Base-by-base conservation (phyloP, 2,329 filamentous ascomycete species). In the Calonectria crousiana region DNA sequence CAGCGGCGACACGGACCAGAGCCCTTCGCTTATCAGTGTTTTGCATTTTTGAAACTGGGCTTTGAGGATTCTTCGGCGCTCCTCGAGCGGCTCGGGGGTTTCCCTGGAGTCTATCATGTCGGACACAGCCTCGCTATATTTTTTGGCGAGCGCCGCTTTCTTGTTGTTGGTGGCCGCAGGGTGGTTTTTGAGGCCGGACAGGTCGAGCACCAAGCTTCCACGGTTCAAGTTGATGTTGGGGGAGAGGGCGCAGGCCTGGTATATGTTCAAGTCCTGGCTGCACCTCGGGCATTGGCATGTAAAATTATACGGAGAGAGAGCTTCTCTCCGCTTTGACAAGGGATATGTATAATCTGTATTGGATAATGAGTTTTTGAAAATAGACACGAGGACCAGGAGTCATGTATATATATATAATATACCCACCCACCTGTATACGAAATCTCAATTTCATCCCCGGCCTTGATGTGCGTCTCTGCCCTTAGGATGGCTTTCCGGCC, bases 391-490 rank as follows among this genome's bases (percentile, higher is more conserved):
- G 16, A 52, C n/a, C n/a, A 23, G 8, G n/a, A 32, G 26, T 73
- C 38, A 32, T 18, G 52, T 26, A 80, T 85, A 73, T 26, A 80
- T 85, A 73, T 83, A 10, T 11, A 34, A 34, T 34, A 34, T 34
- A 34, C 32, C 32, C 32, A 34, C 32, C 32, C 32, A 89, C 91
- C 90, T 44, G 91, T 90, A 76, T 93, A 93, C 1, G 90, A 92
- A 41, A 93, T 91, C 72, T 89, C 87, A 69, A 93, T 87, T 83
- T 92, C 90, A 32, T 92, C 88, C 10, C 87, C 90, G 38, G 84
- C 80, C 18, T 85, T 78, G 52, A 93, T 91, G 4, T 84, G 81
- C 28, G 78, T 81, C 69, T 89, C 85, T 2, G 91, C 89, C 47
- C 88, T 85, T 18, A 93, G 82, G 3, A 88, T 82, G 4, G 90